A percentile compares a stretch with the other conserved stretches of the same genome.
Evolutionary conservation across 176 grass and related monocot genomes (phyloP).

Genomic region (Alloteropsis semialata): DNA sequence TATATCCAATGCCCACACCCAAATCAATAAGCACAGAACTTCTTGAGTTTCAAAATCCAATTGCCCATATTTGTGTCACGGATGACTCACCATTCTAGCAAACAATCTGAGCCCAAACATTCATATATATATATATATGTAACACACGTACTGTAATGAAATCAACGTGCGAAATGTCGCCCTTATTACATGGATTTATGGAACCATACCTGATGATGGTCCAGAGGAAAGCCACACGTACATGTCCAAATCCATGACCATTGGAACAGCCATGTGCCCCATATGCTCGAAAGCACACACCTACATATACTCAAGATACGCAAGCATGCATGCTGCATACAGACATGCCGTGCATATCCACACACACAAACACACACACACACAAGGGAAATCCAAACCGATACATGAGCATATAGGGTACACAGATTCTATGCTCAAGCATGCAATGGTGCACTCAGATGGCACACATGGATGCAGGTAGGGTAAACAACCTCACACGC

Average conservation of each 20-base stretch:
- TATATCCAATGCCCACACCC: too few species aligned
- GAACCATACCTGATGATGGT: neutral
- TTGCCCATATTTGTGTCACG: too few species aligned
- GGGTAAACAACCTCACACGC: neutral
- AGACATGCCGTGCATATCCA: neutral
- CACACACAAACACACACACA: neutral
- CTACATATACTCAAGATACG: neutral
- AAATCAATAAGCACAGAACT: too few species aligned
- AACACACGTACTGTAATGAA: neutral
- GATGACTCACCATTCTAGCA: too few species aligned
- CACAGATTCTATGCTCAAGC: neutral
- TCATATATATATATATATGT: neutral
- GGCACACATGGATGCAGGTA: neutral
- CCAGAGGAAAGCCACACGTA: neutral
- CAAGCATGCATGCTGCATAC: too few species aligned
- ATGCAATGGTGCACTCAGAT: neutral
- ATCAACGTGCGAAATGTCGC: neutral
- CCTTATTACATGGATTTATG: conserved; percentile 9
- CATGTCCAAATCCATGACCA: neutral
- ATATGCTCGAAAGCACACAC: neutral
- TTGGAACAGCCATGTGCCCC: neutral
- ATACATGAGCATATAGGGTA: neutral
- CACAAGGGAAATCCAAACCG: neutral
- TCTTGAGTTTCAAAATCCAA: too few species aligned
- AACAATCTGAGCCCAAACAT: neutral